Evolutionary conservation across 257 asterid genomes (phyloP).

Genomic region (Rubia yunnanensis): DNA sequence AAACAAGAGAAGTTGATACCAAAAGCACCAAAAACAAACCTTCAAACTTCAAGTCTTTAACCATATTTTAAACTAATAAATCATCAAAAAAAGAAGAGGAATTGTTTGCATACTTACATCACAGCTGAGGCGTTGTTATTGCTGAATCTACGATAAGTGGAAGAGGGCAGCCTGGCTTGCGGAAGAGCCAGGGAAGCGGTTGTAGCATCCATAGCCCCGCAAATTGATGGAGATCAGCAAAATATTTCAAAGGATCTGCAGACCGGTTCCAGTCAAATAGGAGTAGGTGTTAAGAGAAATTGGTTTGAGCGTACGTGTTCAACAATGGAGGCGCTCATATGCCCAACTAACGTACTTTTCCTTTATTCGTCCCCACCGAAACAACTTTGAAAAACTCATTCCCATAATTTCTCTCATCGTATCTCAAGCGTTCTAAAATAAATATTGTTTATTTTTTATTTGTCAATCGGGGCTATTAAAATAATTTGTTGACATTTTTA

Average conservation of each 20-base stretch:
- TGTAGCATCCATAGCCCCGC: conserved; percentile 49
- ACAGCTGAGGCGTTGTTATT: conserved; percentile 17
- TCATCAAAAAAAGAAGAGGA: too few species aligned
- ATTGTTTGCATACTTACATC: conserved; percentile 1
- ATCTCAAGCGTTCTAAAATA: too few species aligned
- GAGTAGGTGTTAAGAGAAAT: background rate
- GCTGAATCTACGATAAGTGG: conserved; percentile 16
- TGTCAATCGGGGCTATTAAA: too few species aligned
- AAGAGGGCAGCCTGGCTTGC: conserved; percentile 16
- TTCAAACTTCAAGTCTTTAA: background rate
- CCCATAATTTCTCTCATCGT: too few species aligned
- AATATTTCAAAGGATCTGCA: background rate
- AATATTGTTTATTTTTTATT: too few species aligned
- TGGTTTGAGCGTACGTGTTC: background rate
- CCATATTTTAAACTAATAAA: background rate
- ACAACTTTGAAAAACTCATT: too few species aligned
- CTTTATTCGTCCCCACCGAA: background rate
- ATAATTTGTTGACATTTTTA: too few species aligned
- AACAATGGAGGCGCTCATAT: background rate
- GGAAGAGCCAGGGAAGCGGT: conserved; percentile 35
- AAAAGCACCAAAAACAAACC: background rate
- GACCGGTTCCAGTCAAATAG: background rate
- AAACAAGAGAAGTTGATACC: background rate
- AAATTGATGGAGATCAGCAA: background rate
- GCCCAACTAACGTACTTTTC: background rate